Percentiles rank a stretch among this genome's conserved stretches.
These are phyloP conservation scores for Narthecium ossifragum DNA, from an alignment of 106 monocot species.

Conservation along the genomic window DNA sequence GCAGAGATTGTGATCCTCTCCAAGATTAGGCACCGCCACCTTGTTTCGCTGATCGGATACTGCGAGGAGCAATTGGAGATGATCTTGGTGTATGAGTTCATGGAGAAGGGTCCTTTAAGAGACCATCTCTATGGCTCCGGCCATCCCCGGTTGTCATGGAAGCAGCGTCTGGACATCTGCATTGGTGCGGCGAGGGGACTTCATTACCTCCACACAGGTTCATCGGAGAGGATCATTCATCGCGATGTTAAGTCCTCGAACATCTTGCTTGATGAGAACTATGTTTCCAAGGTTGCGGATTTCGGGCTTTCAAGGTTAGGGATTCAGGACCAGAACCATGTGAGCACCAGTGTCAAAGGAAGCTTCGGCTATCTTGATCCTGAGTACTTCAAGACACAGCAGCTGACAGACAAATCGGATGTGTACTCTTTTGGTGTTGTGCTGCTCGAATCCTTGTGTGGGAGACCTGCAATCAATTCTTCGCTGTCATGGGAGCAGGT, in stretches of 20 bases:
- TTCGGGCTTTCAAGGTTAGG: too few relatives aligned
- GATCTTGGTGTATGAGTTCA: slow-evolving; percentile 63
- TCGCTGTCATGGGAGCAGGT: too few relatives aligned
- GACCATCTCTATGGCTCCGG: slow-evolving; percentile 35
- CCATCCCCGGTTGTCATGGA: slow-evolving; percentile 31
- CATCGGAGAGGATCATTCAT: slow-evolving; percentile 59
- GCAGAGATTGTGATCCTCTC: slow-evolving; percentile 50
- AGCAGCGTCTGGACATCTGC: slow-evolving; percentile 28
- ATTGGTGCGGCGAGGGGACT: slow-evolving; percentile 28
- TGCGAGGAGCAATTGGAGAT: slow-evolving; percentile 58
- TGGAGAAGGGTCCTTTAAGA: slow-evolving; percentile 51
- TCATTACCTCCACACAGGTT: slow-evolving; percentile 38
- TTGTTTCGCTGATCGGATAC: slow-evolving; percentile 61
- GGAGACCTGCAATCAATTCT: too few relatives aligned
- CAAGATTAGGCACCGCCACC: slow-evolving; percentile 53
- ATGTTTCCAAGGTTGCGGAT: too few relatives aligned
- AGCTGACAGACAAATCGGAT: too few relatives aligned
- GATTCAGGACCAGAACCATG: too few relatives aligned
- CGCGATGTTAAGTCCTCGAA: slow-evolving; percentile 92
- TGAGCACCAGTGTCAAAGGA: too few relatives aligned
- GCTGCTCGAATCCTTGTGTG: too few relatives aligned
- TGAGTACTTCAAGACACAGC: too few relatives aligned
- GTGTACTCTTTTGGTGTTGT: too few relatives aligned
- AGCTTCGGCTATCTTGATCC: too few relatives aligned
- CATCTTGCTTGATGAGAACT: slow-evolving; percentile 52